Evolutionary conservation across 1,284 basidiomycete genomes (phyloP).

Genomic region (Ustilago cynodontis): DNA sequence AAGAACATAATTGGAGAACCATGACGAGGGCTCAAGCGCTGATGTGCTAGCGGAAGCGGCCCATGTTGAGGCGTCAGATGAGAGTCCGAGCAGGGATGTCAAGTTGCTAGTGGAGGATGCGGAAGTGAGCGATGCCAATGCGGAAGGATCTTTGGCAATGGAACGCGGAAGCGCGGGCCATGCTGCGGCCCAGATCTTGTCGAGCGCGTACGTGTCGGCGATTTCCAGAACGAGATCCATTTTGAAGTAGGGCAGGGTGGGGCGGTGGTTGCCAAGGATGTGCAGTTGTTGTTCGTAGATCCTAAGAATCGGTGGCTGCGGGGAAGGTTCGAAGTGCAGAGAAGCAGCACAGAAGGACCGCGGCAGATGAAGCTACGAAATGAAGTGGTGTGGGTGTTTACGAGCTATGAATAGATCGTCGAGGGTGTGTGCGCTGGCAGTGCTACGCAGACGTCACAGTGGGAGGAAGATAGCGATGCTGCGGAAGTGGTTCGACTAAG

Average conservation of each 20-base stretch:
- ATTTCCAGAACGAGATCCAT: constrained; percentile 87
- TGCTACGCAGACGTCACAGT: too few relatives aligned
- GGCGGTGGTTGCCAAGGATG: background rate
- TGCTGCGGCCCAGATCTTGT: constrained; percentile 81
- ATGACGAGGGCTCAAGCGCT: constrained; percentile 21
- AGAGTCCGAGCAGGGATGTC: constrained; percentile 17
- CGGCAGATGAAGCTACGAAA: constrained; percentile 9
- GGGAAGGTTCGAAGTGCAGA: constrained; percentile 1
- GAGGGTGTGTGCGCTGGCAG: background rate
- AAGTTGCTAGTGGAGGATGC: constrained; percentile 46
- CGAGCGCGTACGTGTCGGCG: constrained; percentile 81
- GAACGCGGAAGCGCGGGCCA: constrained; percentile 74
- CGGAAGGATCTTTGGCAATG: constrained; percentile 36
- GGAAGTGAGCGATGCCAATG: constrained; percentile 31
- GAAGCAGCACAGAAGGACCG: background rate
- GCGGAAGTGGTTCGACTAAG: background rate
- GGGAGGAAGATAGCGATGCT: background rate
- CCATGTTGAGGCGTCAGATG: constrained; percentile 28
- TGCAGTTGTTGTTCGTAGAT: background rate
- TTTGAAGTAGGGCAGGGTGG: constrained; percentile 16
- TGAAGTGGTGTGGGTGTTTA: constrained; percentile 13
- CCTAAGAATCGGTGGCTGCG: background rate
- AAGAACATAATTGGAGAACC: constrained; percentile 41
- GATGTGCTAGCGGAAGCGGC: constrained; percentile 43
- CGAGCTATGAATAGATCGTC: background rate